These are phyloP conservation scores for Yarrowia sp. DNA, from an alignment of 805 yeast species.

Conservation along the genomic window DNA sequence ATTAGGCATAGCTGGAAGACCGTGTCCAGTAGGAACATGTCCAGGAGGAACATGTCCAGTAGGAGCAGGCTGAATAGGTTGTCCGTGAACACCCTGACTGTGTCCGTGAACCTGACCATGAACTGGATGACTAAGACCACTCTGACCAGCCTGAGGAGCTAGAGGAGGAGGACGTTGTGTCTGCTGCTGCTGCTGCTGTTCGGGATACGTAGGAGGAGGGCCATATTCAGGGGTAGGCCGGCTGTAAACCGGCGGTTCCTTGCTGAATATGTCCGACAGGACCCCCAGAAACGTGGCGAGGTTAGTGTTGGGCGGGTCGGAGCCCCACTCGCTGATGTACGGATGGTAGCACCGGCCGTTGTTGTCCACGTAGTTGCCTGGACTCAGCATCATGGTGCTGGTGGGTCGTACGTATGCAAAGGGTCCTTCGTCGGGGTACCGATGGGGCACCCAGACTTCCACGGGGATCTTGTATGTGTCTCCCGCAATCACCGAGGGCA, in stretches of 20 bases:
- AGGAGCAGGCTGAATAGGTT: slow-evolving; percentile 7
- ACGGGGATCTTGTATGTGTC: slow-evolving; percentile 59
- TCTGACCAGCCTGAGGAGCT: slow-evolving; percentile 12
- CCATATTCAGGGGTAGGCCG: slow-evolving; percentile 28
- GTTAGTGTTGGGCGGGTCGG: slow-evolving; percentile 46
- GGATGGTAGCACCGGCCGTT: slow-evolving; percentile 79
- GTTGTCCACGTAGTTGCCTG: slow-evolving; percentile 71
- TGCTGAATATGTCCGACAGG: slow-evolving; percentile 51
- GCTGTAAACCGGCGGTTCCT: slow-evolving; percentile 57
- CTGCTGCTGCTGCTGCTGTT: slow-evolving; percentile 11
- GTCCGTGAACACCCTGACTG: too few species aligned
- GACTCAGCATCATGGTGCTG: slow-evolving; percentile 56
- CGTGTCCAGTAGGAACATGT: too few species aligned
- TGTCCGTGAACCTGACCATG: too few species aligned
- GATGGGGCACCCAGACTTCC: slow-evolving; percentile 77
- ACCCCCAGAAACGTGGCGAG: slow-evolving; percentile 50
- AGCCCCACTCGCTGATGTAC: slow-evolving; percentile 64
- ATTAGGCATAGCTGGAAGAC: background rate
- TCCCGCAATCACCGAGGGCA: slow-evolving; percentile 36
- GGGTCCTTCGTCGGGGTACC: slow-evolving; percentile 75
- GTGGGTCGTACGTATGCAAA: slow-evolving; percentile 67
- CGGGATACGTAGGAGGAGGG: slow-evolving; percentile 40
- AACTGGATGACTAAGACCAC: background rate
- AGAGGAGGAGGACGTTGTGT: slow-evolving; percentile 7
- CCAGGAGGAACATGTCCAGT: background rate